A percentile compares a stretch with the other conserved stretches of the same genome.
These are phyloP conservation scores for Bothriochloa decipiens DNA, from an alignment of 176 grass and related monocot species.

Conservation along the genomic window DNA sequence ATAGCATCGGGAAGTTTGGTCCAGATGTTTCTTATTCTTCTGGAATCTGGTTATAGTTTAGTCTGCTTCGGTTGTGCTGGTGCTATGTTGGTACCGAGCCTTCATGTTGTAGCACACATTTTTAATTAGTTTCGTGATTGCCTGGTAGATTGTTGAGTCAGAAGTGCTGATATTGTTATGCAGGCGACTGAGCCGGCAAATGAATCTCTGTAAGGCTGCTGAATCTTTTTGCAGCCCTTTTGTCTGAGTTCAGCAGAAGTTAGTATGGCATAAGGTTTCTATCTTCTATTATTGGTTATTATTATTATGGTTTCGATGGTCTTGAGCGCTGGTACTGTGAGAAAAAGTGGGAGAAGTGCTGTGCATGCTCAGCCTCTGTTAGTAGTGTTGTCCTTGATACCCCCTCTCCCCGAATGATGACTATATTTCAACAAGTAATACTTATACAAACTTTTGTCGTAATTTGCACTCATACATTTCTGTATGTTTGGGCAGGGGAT, in stretches of 20 bases:
- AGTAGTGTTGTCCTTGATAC: neutral
- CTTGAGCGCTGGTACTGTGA: neutral
- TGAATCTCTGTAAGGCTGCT: neutral
- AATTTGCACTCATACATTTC: too few species aligned
- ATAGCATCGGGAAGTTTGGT: neutral
- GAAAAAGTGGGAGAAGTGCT: neutral
- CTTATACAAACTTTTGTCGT: too few species aligned
- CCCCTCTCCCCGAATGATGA: too few species aligned
- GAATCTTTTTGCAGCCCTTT: constrained; percentile 31
- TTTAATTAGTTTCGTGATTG: constrained; percentile 14
- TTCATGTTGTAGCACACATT: neutral
- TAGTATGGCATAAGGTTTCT: neutral
- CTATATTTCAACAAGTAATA: too few species aligned
- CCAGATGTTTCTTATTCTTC: neutral
- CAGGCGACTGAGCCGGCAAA: neutral
- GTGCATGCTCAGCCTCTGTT: neutral
- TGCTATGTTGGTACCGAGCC: neutral
- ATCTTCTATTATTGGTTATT: neutral
- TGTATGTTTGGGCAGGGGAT: too few species aligned
- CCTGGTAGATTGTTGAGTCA: constrained; percentile 13
- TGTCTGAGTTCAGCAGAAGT: constrained; percentile 12
- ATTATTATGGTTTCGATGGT: neutral
- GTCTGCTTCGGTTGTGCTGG: constrained; percentile 1
- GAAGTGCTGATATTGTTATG: constrained; percentile 1
- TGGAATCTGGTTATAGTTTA: constrained; percentile 12